These are phyloP conservation scores for Abrus precatorius DNA, from an alignment of 306 rosid species.

Conservation along the genomic window DNA sequence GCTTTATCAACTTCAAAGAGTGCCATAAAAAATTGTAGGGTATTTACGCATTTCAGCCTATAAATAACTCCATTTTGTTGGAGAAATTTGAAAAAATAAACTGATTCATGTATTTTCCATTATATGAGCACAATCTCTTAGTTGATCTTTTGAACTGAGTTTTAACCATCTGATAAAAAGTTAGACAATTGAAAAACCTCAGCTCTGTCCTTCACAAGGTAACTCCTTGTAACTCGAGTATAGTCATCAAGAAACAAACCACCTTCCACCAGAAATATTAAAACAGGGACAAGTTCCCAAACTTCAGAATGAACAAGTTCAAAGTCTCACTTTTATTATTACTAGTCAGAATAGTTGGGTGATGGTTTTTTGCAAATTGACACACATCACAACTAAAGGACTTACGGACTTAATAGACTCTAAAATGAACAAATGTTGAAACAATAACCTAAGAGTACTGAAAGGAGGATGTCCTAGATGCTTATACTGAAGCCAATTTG, in stretches of 20 bases:
- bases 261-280: neutral
- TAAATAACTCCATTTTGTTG: neutral
- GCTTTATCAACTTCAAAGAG: neutral
- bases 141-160: too few species aligned
- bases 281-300: neutral
- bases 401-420: neutral
- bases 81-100: neutral
- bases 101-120: neutral
- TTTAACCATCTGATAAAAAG: too few species aligned
- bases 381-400: neutral
- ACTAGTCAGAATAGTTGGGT: neutral
- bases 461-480: neutral
- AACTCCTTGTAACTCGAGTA: neutral
- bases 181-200: neutral
- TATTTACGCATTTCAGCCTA: neutral
- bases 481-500: neutral
- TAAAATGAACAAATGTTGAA: neutral
- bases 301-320: neutral
- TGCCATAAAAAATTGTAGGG: neutral
- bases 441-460: neutral
- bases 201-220: neutral
- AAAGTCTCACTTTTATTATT: neutral
- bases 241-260: neutral
- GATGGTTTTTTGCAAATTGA: neutral
- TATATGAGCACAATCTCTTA: too few species aligned